phyloP scores from a whole-genome alignment of 23 red algal species.

The Gracilaria caudata region DNA sequence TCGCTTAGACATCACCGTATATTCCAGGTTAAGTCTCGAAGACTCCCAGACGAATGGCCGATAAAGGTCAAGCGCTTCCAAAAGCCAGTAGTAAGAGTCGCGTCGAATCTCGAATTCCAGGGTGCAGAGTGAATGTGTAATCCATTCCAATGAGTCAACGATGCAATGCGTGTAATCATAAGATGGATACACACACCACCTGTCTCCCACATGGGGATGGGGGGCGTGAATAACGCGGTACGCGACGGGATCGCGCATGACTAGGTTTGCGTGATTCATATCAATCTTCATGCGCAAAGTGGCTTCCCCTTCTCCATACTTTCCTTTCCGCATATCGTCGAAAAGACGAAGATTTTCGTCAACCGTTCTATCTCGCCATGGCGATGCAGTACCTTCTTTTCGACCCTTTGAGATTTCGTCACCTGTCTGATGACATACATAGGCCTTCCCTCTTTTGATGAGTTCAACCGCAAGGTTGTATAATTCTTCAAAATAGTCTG shows the following conservation, averaged over 20 bases:
- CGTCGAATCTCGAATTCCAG: constrained; percentile 98
- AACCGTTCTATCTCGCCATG: constrained; percentile 86
- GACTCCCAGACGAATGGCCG: constrained; percentile 99
- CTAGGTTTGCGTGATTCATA: constrained; percentile 87
- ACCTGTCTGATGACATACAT: constrained; percentile 93
- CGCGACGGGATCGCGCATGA: constrained; percentile 97
- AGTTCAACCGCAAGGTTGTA: constrained; percentile 89
- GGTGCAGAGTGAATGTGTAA: constrained; percentile 98
- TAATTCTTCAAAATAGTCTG: constrained; percentile 98
- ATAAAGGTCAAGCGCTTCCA: constrained; percentile 97
- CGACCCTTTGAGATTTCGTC: constrained; percentile 88
- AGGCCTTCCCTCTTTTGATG: constrained; percentile 89
- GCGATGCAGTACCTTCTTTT: constrained; percentile 78
- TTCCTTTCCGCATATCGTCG: constrained; percentile 89
- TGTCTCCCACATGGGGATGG: constrained; percentile 91
- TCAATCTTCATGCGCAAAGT: constrained; percentile 99
- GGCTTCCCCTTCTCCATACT: constrained; percentile 91
- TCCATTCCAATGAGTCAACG: constrained; percentile 98
- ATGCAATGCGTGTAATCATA: constrained; percentile 99
- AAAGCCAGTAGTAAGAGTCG: constrained; percentile 99
- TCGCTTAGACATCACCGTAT: constrained; percentile 95
- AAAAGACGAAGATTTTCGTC: constrained; percentile 91
- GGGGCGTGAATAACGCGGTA: constrained; percentile 90
- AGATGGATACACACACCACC: constrained; percentile 98
- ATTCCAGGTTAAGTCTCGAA: constrained; percentile 81